Conservation (phyloP, 2,329 filamentous ascomycete species). For the Fusarium nanum region DNA sequence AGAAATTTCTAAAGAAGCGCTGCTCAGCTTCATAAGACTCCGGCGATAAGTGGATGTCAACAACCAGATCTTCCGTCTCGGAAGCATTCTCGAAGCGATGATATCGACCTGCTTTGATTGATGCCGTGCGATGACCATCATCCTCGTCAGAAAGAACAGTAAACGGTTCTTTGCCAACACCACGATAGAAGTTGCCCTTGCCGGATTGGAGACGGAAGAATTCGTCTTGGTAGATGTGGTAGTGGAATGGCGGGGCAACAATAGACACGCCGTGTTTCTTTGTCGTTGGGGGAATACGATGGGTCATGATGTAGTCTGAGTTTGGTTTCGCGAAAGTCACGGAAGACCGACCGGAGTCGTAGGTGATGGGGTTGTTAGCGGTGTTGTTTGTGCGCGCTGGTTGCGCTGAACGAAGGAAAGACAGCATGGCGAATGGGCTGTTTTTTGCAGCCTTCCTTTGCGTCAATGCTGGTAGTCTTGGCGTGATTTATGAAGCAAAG, state of each 20-base stretch:
- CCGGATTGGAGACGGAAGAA: slow-evolving; percentile 8
- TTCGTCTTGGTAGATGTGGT: slow-evolving; percentile 17
- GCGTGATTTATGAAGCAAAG: too few relatives aligned
- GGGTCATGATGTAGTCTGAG: slow-evolving; percentile 22
- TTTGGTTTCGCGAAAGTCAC: not conserved
- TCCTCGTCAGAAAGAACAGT: not conserved
- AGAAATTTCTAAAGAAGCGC: slow-evolving; percentile 15
- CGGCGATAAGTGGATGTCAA: slow-evolving; percentile 7
- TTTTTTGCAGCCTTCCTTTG: not conserved
- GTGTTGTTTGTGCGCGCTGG: slow-evolving; percentile 8
- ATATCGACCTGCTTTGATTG: slow-evolving; percentile 6
- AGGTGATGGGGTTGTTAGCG: not conserved
- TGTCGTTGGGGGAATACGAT: slow-evolving; percentile 11
- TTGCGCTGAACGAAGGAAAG: not conserved
- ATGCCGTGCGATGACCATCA: slow-evolving; percentile 1
- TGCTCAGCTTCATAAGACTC: slow-evolving; percentile 14
- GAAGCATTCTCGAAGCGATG: slow-evolving; percentile 21
- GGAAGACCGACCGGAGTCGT: slow-evolving; percentile 10
- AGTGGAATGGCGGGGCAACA: slow-evolving; percentile 7
- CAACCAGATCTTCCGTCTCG: not conserved
- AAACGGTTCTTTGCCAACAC: not conserved
- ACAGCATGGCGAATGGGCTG: not conserved
- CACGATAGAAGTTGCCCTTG: slow-evolving; percentile 5
- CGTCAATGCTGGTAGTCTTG: not conserved
- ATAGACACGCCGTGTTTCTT: slow-evolving; percentile 2